These are phyloP conservation scores for Verruconis gallopava DNA, from an alignment of 2,329 filamentous ascomycete species.

Conservation along the genomic window DNA sequence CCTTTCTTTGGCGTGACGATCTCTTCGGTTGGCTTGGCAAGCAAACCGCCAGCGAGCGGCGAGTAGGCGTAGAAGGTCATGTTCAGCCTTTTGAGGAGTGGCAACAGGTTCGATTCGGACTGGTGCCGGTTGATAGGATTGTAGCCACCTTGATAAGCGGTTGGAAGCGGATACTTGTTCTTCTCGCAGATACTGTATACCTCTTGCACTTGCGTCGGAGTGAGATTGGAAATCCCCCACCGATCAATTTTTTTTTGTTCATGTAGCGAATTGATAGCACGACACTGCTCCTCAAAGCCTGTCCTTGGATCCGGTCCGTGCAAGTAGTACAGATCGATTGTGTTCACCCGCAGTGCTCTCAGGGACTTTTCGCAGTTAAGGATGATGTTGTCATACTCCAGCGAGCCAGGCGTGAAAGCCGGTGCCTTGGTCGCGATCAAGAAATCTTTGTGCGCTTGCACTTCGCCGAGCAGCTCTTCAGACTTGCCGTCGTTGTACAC, in stretches of 20 bases:
- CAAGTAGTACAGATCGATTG: neutral
- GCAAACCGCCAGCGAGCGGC: constrained; percentile 21
- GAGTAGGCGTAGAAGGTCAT: constrained; percentile 32
- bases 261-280: constrained; percentile 1
- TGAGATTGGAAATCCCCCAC: constrained; percentile 4
- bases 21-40: constrained; percentile 23
- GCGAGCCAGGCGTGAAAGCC: neutral
- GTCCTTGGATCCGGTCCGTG: constrained; percentile 2
- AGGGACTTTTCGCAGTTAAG: neutral
- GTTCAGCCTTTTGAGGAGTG: constrained; percentile 28
- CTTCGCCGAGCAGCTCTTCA: neutral
- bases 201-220: constrained; percentile 14
- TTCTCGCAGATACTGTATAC: constrained; percentile 17
- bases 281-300: neutral
- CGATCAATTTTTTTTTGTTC: neutral
- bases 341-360: neutral
- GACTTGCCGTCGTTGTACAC: neutral
- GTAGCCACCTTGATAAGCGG: constrained; percentile 36
- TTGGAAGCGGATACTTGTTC: constrained; percentile 25
- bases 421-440: neutral
- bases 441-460: neutral
- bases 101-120: constrained; percentile 29
- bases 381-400: neutral
- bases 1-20: constrained; percentile 13
- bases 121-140: constrained; percentile 24